Evolutionary conservation across 345 rosid species (phyloP), one percentile per base, ranked within the genome.

Genomic region (Populus davidiana): DNA sequence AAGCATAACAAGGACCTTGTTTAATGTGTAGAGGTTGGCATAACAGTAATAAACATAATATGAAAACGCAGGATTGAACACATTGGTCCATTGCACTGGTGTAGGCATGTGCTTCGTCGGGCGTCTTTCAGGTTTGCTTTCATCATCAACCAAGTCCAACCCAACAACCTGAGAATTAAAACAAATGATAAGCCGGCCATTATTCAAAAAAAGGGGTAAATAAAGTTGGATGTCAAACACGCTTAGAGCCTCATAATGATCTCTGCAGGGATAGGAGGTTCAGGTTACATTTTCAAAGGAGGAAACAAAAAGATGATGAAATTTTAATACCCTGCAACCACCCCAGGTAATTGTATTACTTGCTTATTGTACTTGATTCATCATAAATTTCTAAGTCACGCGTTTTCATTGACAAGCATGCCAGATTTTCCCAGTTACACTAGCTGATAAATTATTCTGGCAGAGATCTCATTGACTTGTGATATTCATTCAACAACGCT

Each of bases 71-170:
- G 99, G 99, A 81, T 96, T 96, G 85, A 91, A 96, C 27, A 87
- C 94, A 63, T 96, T 96, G 71, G 97, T 96, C 99, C 99, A 96
- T 73, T 96, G 94, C 78, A 85, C 89, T n/a, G 99, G 99, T 41
- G 99, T 94, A 65, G 99, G 98, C 99, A 96, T 96, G 88, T 96
- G 99, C 83, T 96, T 96, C 9, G 98, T 96, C 50, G 98, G 99
- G 63, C 99, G 98, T 75, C 99, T 92, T 89, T 96, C 98, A 71
- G 99, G 98, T 85, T 96, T 96, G 88, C 96, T 96, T 87, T 96
- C 99, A 79, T 96, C 98, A 83, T 96, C 99, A 14, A 96, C 99
- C 86, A 96, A 81, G 87, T 96, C 99, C 81, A 96, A 82, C 14
- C 99, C 99, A 84, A 96, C 99, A 75, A 96, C 99, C 99, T 96